Conservation (phyloP, 768 basidiomycete genomes). For the Agrocybe chaxingu region DNA sequence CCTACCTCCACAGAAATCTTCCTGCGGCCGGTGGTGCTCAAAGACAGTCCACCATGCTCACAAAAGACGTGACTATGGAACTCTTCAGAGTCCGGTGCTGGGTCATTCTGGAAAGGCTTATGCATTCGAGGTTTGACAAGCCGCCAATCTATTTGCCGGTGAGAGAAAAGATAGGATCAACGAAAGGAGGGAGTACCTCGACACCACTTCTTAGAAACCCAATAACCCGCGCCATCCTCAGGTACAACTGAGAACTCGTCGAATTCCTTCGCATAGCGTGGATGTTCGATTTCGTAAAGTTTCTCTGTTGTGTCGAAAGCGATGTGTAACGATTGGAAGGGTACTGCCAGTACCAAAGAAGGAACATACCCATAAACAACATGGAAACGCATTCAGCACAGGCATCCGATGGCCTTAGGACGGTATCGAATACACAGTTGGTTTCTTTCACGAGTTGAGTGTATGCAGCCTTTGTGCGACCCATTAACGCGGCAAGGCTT, state of each 20-base stretch:
- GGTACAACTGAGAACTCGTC: slow-evolving; percentile 47
- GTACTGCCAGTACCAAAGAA: neutral
- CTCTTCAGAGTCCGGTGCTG: slow-evolving; percentile 58
- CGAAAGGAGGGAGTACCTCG: slow-evolving; percentile 46
- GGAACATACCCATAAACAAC: slow-evolving; percentile 51
- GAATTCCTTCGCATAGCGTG: slow-evolving; percentile 54
- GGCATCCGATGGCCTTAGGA: slow-evolving; percentile 46
- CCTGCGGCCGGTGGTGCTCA: slow-evolving; percentile 52
- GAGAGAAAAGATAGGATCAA: slow-evolving; percentile 2
- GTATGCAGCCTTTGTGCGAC: slow-evolving; percentile 33
- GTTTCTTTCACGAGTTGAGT: slow-evolving; percentile 38
- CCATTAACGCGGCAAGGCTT: slow-evolving; percentile 1
- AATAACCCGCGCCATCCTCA: slow-evolving; percentile 46
- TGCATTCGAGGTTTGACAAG: slow-evolving; percentile 77
- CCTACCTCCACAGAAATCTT: slow-evolving; percentile 62
- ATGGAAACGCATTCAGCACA: slow-evolving; percentile 58
- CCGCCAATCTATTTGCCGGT: slow-evolving; percentile 61
- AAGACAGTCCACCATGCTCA: slow-evolving; percentile 63
- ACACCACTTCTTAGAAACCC: slow-evolving; percentile 80
- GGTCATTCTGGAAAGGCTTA: slow-evolving; percentile 50
- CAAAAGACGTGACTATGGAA: slow-evolving; percentile 64
- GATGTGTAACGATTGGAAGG: neutral
- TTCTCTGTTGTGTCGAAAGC: slow-evolving; percentile 43
- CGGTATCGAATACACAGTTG: slow-evolving; percentile 45
- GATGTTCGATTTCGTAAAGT: slow-evolving; percentile 68